Base-by-base conservation (phyloP, 1,284 basidiomycete genomes). In the Moniliella sp. region DNA sequence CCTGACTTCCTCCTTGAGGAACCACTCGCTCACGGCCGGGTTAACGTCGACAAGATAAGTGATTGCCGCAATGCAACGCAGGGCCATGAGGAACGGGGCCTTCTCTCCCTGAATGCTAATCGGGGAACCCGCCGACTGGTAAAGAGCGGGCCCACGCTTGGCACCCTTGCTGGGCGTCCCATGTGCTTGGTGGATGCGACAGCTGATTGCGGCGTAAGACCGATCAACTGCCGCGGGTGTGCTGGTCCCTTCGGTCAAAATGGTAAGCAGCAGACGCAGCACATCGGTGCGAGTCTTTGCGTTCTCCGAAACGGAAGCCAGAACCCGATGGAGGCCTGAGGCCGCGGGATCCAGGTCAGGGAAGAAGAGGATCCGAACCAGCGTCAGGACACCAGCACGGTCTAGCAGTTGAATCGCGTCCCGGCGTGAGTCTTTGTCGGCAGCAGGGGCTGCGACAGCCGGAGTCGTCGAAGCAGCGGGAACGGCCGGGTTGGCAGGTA, bases 251-350 rank as follows among this genome's bases (percentile, higher is more conserved):
- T 93, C 91, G 60, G 93, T 82, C 3, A 97, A 67, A 39, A 97
- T 82, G 41, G 74, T 77, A 8, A 99, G 68, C 12, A 99, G 69
- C 16, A 93, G 69, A 54, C 83, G 86, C 65, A 97, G 78, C 16
- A 97, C 68, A 48, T 99, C 91, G 2, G 73, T 74, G 13, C 88
- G 72, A 1, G 86, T 88, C 57, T 78, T 82, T 2, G 73, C 67
- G 59, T 99, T 97, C 64, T 97, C 84, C 61, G 84, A 94, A 3
- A 99, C 68, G 57, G 97, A 88, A 42, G 81, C 76, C 16, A 99
- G 72, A 2, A 94, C 78, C 57, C 79, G 78, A 63, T 83, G 79
- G 13, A 99, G 68, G 14, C 78, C 66, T 25, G 73, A 77, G 64
- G 83, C 81, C 62, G 75, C 75, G 33, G 42, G 40, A 40, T 82